These are phyloP conservation scores for Claviceps spartinae DNA, from an alignment of 2,329 filamentous ascomycete genomes.

Conservation along the genomic window DNA sequence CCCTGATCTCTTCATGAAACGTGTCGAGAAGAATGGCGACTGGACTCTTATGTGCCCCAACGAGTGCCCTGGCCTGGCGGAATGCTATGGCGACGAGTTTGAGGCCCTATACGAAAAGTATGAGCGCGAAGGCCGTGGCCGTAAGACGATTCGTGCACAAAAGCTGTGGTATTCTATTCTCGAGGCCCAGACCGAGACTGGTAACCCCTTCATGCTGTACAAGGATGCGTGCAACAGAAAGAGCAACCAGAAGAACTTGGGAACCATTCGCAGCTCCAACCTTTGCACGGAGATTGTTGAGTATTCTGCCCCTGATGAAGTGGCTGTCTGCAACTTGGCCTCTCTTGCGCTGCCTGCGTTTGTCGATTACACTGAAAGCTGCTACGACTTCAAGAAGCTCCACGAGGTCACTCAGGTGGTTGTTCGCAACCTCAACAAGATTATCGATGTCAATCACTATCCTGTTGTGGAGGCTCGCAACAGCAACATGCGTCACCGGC, in stretches of 20 bases:
- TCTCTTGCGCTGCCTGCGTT: constrained; percentile 85
- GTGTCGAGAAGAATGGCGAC: constrained; percentile 88
- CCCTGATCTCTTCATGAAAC: constrained; percentile 98
- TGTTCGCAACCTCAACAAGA: constrained; percentile 91
- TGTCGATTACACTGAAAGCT: constrained; percentile 71
- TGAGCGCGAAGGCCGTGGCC: constrained; percentile 74
- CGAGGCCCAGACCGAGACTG: constrained; percentile 96
- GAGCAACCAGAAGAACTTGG: constrained; percentile 99
- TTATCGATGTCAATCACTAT: constrained; percentile 97
- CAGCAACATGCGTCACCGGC: constrained; percentile 95
- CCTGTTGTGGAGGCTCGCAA: constrained; percentile 87
- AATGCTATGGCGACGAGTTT: constrained; percentile 96
- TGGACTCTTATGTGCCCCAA: constrained; percentile 99
- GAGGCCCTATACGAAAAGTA: constrained; percentile 90
- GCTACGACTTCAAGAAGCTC: constrained; percentile 92
- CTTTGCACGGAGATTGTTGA: constrained; percentile 98
- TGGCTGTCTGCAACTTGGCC: constrained; percentile 95
- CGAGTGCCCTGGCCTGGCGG: constrained; percentile 86
- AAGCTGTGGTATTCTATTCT: constrained; percentile 99
- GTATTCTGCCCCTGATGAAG: constrained; percentile 94
- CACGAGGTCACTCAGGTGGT: constrained; percentile 90
- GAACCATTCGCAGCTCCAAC: constrained; percentile 96
- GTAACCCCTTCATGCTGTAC: constrained; percentile 99
- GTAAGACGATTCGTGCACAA: constrained; percentile 87
- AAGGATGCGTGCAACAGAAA: constrained; percentile 97